phyloP scores from a whole-genome alignment of 257 asterid genomes.

The Coffea eugenioides region DNA sequence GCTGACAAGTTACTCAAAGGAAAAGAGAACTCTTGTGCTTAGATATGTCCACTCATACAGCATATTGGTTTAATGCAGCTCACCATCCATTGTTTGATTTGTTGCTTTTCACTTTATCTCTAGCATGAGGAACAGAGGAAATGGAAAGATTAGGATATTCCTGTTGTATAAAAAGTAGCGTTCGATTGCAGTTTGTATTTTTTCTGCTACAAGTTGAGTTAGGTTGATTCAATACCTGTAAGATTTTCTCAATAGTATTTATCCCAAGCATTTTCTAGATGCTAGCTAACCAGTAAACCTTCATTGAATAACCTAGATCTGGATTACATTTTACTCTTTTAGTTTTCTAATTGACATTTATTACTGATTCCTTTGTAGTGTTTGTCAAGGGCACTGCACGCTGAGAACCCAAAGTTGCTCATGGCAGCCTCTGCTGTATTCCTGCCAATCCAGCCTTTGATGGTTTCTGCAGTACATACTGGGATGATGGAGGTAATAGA shows the following conservation, averaged over 20 bases:
- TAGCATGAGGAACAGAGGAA: background rate
- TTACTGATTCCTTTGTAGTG: conserved; percentile 46
- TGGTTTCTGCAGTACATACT: conserved; percentile 95
- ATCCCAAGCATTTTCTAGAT: background rate
- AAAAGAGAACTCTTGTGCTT: background rate
- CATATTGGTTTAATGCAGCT: background rate
- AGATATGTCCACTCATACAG: background rate
- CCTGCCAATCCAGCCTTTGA: conserved; percentile 84
- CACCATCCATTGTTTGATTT: background rate
- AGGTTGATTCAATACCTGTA: background rate
- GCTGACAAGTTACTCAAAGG: background rate
- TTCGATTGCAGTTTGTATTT: background rate
- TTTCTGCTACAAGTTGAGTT: background rate
- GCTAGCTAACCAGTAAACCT: background rate
- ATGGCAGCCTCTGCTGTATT: conserved; percentile 84
- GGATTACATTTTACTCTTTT: background rate
- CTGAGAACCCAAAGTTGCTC: conserved; percentile 79
- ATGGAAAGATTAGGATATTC: background rate
- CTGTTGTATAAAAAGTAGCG: background rate
- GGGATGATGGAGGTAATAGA: conserved; percentile 91
- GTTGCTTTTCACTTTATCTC: background rate
- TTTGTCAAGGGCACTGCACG: conserved; percentile 78
- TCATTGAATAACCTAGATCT: background rate
- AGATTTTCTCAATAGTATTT: background rate
- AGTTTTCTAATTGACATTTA: background rate